Percentiles rank a stretch among this genome's conserved stretches.
Evolutionary conservation across 140 eudicot genomes (phyloP).

Genomic region (Senecio squalidus): DNA sequence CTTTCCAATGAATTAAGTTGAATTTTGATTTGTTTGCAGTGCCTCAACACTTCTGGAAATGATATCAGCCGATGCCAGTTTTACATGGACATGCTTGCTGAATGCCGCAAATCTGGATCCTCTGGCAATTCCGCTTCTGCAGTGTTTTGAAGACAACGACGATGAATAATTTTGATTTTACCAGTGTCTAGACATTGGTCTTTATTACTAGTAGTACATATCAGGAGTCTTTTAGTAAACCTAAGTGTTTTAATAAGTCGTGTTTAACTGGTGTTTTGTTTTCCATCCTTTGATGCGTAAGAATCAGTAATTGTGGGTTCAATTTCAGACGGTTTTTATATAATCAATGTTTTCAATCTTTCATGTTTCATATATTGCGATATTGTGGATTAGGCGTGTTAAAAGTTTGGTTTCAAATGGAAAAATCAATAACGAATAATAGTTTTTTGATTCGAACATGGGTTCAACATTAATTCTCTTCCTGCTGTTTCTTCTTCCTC

Average conservation of each 20-base stretch:
- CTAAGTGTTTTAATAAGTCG: not conserved
- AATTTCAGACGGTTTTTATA: not conserved
- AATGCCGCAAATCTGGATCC: conserved; percentile 25
- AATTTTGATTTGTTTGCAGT: conserved; percentile 26
- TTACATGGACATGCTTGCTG: conserved; percentile 57
- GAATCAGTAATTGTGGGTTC: not conserved
- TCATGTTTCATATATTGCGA: not conserved
- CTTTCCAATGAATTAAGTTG: not conserved
- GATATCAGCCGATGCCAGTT: conserved; percentile 59
- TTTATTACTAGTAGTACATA: not conserved
- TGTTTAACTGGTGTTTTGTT: not conserved
- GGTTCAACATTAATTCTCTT: too few species aligned
- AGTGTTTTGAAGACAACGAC: not conserved
- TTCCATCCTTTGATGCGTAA: not conserved
- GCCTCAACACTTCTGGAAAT: conserved; percentile 45
- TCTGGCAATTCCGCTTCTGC: not conserved
- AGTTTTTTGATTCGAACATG: too few species aligned
- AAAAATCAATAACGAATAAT: too few species aligned
- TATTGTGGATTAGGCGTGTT: too few species aligned
- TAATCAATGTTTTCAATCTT: not conserved
- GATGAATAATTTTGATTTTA: not conserved
- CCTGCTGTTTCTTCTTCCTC: too few species aligned
- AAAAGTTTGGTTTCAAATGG: too few species aligned
- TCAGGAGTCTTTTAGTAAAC: not conserved
- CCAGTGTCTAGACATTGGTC: not conserved